Conservation (phyloP, 192 early-diverging fungal genomes). For the Linnemannia zychae region DNA sequence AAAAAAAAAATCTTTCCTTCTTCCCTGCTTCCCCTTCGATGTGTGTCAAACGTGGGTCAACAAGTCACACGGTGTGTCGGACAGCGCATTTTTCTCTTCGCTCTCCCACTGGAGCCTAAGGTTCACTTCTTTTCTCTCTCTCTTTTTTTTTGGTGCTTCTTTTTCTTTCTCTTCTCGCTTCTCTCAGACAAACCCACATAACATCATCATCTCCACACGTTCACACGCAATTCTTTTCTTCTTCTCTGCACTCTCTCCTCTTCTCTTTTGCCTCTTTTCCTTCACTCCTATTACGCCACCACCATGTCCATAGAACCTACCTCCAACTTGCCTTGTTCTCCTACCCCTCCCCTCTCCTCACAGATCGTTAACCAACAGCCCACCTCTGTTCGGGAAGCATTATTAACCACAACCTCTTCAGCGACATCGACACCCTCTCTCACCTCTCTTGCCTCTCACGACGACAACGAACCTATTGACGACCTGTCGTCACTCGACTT, state of each 20-base stretch:
- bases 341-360: not conserved
- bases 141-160: not conserved
- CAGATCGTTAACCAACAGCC: constrained; percentile 1
- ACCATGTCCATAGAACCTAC: not conserved
- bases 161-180: not conserved
- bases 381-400: not conserved
- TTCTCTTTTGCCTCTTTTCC: not conserved
- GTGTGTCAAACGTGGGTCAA: not conserved
- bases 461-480: not conserved
- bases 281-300: not conserved
- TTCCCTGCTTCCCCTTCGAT: not conserved
- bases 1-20: not conserved
- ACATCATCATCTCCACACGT: not conserved
- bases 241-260: not conserved
- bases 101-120: not conserved
- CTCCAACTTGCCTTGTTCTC: not conserved
- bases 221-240: not conserved
- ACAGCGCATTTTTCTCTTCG: constrained; percentile 1
- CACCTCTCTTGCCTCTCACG: not conserved
- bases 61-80: not conserved
- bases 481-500: not conserved
- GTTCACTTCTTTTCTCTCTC: not conserved
- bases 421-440: not conserved
- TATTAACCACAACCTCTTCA: not conserved
- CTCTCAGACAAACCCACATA: not conserved